Conservation (phyloP, 129 eudicot genomes). For the Apium graveolens region DNA sequence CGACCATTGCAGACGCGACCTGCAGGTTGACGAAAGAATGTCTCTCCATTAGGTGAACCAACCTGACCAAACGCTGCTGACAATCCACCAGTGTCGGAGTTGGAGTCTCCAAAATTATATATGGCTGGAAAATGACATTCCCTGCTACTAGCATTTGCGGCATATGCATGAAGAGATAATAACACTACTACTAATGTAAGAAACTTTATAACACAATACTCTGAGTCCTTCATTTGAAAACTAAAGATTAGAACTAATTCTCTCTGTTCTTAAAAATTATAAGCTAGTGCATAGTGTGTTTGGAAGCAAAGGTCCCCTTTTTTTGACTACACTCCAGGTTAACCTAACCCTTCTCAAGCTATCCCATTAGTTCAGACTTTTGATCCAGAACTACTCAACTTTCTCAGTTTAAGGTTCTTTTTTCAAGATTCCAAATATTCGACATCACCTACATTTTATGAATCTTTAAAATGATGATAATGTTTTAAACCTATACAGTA, state of each 20-base stretch:
- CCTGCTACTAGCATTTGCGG: background rate
- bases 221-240: background rate
- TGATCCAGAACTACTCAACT: too few species aligned
- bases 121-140: conserved; percentile 44
- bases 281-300: too few species aligned
- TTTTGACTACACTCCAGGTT: too few species aligned
- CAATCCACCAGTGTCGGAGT: conserved; percentile 61
- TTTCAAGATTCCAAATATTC: too few species aligned
- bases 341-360: too few species aligned
- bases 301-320: too few species aligned
- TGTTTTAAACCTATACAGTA: too few species aligned
- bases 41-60: conserved; percentile 51
- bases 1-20: conserved; percentile 57
- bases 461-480: too few species aligned
- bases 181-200: background rate
- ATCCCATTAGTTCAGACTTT: too few species aligned
- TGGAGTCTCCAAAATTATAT: conserved; percentile 65
- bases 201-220: background rate
- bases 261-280: too few species aligned
- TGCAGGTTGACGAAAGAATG: conserved; percentile 43
- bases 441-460: too few species aligned
- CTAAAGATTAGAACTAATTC: background rate
- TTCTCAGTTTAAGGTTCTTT: too few species aligned
- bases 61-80: conserved; percentile 57
- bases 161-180: background rate